phyloP scores from a whole-genome alignment of 441 rosid species.

The Manihot esculenta region DNA sequence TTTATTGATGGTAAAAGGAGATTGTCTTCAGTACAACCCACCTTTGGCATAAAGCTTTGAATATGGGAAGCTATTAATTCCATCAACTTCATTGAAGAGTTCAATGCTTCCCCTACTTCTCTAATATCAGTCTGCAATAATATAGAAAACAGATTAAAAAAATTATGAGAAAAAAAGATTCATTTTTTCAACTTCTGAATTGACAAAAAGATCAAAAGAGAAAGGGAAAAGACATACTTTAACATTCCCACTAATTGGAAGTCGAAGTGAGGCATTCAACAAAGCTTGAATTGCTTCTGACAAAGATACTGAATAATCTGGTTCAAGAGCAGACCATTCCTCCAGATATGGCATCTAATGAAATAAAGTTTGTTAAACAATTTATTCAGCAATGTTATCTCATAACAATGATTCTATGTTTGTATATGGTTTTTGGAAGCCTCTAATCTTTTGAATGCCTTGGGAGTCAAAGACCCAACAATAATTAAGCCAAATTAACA shows the following conservation, averaged over 20 bases:
- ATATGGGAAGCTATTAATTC: constrained; percentile 45
- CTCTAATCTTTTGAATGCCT: no score
- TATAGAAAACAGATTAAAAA: background rate
- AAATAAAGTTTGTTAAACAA: constrained; percentile 10
- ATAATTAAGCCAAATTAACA: no score
- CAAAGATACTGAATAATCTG: constrained; percentile 51
- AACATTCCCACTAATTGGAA: constrained; percentile 55
- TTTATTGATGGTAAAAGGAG: background rate
- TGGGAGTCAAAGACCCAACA: no score
- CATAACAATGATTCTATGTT: no score
- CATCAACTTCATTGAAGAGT: constrained; percentile 52
- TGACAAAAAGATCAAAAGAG: background rate
- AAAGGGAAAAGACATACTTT: constrained; percentile 36
- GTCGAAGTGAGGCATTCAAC: constrained; percentile 50
- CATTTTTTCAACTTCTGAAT: background rate
- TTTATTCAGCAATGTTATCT: background rate
- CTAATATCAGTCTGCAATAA: constrained; percentile 49
- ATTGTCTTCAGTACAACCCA: constrained; percentile 19
- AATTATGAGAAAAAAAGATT: background rate
- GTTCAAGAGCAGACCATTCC: constrained; percentile 56
- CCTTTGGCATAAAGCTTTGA: constrained; percentile 59
- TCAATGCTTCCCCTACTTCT: constrained; percentile 58
- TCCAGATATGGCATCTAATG: constrained; percentile 71
- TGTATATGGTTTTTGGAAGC: no score
- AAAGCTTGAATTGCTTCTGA: constrained; percentile 63